These are phyloP conservation scores for Monosporascus sp. DNA, from an alignment of 2,329 filamentous ascomycete species.

Conservation along the genomic window DNA sequence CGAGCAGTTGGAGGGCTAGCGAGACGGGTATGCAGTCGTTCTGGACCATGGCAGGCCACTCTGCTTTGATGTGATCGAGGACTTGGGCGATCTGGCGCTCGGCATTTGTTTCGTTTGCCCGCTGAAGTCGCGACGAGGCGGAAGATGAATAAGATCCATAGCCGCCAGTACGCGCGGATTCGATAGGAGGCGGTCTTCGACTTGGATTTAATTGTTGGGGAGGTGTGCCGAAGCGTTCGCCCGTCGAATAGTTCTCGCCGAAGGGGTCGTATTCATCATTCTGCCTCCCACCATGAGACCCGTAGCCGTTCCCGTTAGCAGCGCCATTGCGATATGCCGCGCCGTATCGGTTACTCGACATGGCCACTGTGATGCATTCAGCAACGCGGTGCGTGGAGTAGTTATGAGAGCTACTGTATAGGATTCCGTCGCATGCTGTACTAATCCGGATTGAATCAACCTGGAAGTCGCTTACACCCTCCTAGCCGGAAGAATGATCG, in stretches of 20 bases:
- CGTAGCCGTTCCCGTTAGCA: constrained; percentile 39
- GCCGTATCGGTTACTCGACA: constrained; percentile 48
- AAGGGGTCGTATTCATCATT: constrained; percentile 48
- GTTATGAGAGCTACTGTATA: constrained; percentile 2
- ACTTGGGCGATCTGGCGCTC: constrained; percentile 58
- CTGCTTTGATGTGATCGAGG: constrained; percentile 75
- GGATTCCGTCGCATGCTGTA: constrained; percentile 2
- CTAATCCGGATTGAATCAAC: not conserved
- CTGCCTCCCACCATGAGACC: constrained; percentile 32
- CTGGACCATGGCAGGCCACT: constrained; percentile 90
- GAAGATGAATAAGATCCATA: constrained; percentile 16
- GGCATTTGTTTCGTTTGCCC: constrained; percentile 37
- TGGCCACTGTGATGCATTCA: constrained; percentile 29
- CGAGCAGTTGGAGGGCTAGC: constrained; percentile 89
- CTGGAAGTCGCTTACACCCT: not conserved
- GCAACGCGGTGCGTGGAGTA: constrained; percentile 2
- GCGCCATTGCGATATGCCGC: constrained; percentile 40
- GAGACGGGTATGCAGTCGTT: constrained; percentile 89
- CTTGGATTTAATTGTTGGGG: constrained; percentile 21
- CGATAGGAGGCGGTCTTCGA: constrained; percentile 28
- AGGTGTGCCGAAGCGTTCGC: constrained; percentile 35
- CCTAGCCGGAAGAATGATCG: too few species aligned
- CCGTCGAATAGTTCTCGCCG: constrained; percentile 37
- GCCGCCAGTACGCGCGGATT: constrained; percentile 21
- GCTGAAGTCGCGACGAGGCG: constrained; percentile 17